Percentiles rank a stretch among this genome's conserved stretches.
phyloP scores from a whole-genome alignment of 2,329 filamentous ascomycete species.

The Hypoxylon sp. region DNA sequence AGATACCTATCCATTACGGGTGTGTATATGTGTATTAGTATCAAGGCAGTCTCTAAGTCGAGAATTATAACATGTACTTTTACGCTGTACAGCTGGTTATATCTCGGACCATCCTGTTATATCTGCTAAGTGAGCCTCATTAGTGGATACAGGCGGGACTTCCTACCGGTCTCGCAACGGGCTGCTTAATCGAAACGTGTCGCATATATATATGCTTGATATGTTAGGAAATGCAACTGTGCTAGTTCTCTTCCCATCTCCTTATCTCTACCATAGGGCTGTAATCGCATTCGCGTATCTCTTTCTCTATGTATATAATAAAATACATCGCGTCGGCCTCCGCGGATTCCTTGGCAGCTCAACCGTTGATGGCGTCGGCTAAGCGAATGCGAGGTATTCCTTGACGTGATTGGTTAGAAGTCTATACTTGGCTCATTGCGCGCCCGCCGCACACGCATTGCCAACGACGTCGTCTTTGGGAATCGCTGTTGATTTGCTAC shows the following conservation, averaged over 20 bases:
- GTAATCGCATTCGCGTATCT: slow-evolving; percentile 14
- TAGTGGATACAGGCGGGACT: neutral
- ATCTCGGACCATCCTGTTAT: neutral
- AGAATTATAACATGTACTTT: neutral
- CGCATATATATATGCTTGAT: neutral
- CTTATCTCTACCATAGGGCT: slow-evolving; percentile 1
- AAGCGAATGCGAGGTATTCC: slow-evolving; percentile 14
- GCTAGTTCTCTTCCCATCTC: neutral
- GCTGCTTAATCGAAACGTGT: neutral
- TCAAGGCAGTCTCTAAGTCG: neutral
- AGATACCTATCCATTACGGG: neutral
- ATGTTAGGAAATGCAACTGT: neutral
- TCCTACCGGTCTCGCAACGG: neutral
- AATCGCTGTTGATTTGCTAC: neutral
- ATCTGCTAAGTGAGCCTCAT: neutral
- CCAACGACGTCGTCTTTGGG: slow-evolving; percentile 2
- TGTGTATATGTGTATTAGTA: neutral
- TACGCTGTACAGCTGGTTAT: neutral
- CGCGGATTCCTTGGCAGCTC: slow-evolving; percentile 4
- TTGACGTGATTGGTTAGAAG: slow-evolving; percentile 4
- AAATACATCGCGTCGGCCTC: neutral
- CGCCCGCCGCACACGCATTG: neutral
- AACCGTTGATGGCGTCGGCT: neutral
- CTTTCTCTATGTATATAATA: neutral
- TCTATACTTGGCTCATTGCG: neutral